These are phyloP conservation scores for Fusarium pseudoanthophilum DNA, from an alignment of 2,329 filamentous ascomycete species.

Conservation along the genomic window DNA sequence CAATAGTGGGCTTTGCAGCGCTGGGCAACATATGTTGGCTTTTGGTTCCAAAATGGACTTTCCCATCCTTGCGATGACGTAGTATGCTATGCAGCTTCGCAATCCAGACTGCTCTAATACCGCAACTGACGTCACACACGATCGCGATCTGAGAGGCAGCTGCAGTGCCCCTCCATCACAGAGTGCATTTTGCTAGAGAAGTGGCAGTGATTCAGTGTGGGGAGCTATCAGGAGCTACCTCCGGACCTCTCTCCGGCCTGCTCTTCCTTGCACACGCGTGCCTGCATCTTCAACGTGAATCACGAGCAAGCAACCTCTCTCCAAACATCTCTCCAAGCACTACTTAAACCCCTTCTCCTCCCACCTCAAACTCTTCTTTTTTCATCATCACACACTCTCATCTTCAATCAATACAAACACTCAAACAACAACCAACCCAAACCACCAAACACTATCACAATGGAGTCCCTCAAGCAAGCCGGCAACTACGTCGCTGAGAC, in stretches of 20 bases:
- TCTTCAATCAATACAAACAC: constrained; percentile 16
- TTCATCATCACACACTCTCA: constrained; percentile 32
- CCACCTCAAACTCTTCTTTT: not conserved
- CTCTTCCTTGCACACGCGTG: not conserved
- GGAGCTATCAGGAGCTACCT: constrained; percentile 17
- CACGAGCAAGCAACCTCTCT: constrained; percentile 2
- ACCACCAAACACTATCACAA: constrained; percentile 49
- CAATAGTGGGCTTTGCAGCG: constrained; percentile 17
- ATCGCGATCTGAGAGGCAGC: constrained; percentile 15
- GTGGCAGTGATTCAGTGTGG: not conserved
- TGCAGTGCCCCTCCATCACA: not conserved
- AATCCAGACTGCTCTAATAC: constrained; percentile 1
- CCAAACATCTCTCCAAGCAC: constrained; percentile 7
- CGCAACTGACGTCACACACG: constrained; percentile 29
- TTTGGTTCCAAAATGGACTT: constrained; percentile 15
- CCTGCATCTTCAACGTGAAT: constrained; percentile 14
- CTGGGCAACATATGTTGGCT: constrained; percentile 18
- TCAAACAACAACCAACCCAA: constrained; percentile 20
- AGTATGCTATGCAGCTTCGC: not conserved
- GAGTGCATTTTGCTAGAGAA: constrained; percentile 15
- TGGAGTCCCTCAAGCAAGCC: constrained; percentile 68
- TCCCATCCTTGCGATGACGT: constrained; percentile 31
- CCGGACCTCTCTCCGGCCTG: not conserved
- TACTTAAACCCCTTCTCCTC: constrained; percentile 40
- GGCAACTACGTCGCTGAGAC: constrained; percentile 77